phyloP scores from a whole-genome alignment of 2,329 filamentous ascomycete species.

The Cytospora schulzeri region DNA sequence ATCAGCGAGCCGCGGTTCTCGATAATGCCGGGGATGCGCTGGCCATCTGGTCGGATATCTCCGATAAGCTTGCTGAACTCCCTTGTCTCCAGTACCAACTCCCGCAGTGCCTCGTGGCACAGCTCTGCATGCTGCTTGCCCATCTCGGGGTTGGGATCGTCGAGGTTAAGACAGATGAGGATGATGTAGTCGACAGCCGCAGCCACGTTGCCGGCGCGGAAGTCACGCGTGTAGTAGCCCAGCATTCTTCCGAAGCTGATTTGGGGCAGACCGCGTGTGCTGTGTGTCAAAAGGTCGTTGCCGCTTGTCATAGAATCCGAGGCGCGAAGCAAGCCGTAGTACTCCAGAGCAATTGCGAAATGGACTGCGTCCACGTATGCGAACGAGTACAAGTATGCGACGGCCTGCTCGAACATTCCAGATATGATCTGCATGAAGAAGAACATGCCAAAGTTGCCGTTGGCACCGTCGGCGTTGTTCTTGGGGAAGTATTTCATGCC shows the following conservation, averaged over 20 bases:
- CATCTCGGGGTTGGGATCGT: conserved; percentile 54
- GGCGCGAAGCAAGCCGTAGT: conserved; percentile 86
- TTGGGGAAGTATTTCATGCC: conserved; percentile 89
- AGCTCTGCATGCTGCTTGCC: conserved; percentile 77
- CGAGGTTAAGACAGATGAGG: conserved; percentile 88
- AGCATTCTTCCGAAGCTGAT: conserved; percentile 94
- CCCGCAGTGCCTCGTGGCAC: conserved; percentile 89
- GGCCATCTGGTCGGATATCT: conserved; percentile 84
- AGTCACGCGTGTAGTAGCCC: conserved; percentile 94
- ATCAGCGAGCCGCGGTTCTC: conserved; percentile 84
- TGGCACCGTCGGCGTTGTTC: conserved; percentile 70
- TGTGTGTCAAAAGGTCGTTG: conserved; percentile 69
- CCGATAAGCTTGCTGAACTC: conserved; percentile 94
- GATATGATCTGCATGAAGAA: conserved; percentile 90
- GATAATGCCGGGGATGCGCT: conserved; percentile 81
- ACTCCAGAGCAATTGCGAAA: conserved; percentile 86
- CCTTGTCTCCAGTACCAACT: conserved; percentile 93
- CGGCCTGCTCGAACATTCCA: conserved; percentile 91
- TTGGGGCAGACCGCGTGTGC: conserved; percentile 71
- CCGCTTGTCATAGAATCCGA: conserved; percentile 76
- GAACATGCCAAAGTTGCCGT: conserved; percentile 81
- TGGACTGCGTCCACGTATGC: conserved; percentile 93
- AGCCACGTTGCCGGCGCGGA: conserved; percentile 85
- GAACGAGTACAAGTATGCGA: conserved; percentile 89
- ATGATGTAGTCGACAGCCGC: conserved; percentile 92